phyloP scores from a whole-genome alignment of 305 asterid genomes.

The Plantago lanceolata region DNA sequence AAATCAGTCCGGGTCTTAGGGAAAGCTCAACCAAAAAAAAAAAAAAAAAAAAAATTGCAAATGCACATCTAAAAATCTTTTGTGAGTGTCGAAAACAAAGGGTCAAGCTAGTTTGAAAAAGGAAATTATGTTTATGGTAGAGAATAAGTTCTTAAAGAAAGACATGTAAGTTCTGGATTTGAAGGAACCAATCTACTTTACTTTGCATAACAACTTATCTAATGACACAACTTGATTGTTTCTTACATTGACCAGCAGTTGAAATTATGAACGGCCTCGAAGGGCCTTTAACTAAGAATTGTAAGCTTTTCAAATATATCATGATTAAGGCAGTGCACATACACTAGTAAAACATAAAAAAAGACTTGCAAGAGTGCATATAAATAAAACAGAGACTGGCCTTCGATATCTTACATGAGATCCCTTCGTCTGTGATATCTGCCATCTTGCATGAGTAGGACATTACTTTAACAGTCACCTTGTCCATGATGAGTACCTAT shows the following conservation, averaged over 20 bases:
- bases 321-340: conserved; percentile 8
- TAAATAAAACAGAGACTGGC: conserved; percentile 39
- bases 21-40: conserved; percentile 5
- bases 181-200: not conserved
- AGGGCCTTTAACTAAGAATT: conserved; percentile 1
- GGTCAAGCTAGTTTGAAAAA: conserved; percentile 1
- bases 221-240: not conserved
- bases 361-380: conserved; percentile 17
- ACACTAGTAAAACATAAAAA: conserved; percentile 8
- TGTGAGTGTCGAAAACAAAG: not conserved
- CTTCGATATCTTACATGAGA: conserved; percentile 92
- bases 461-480: conserved; percentile 89
- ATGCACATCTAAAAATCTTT: not conserved
- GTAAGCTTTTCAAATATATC: conserved; percentile 4
- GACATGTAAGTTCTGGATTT: not conserved
- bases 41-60: too few species aligned
- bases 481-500: conserved; percentile 99
- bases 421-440: conserved; percentile 98
- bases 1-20: not conserved
- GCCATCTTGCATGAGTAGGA: conserved; percentile 98
- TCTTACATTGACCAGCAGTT: not conserved
- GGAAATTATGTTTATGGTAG: not conserved
- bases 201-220: not conserved
- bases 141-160: conserved; percentile 11
- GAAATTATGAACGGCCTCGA: conserved; percentile 7